phyloP scores from a whole-genome alignment of 176 grass and related monocot species.

The Carex myosuroides region DNA sequence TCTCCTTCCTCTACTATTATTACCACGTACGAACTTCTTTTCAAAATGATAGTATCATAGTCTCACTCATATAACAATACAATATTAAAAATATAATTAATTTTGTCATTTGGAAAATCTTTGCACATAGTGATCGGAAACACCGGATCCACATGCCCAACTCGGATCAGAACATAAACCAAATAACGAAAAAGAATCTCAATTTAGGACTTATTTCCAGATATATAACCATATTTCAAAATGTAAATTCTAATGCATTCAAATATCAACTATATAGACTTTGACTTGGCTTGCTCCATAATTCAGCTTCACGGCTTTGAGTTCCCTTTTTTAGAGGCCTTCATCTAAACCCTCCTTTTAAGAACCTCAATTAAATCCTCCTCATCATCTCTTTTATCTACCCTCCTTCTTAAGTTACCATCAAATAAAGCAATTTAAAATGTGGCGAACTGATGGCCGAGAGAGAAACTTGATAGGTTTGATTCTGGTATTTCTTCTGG shows the following conservation, averaged over 20 bases:
- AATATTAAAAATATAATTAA: neutral
- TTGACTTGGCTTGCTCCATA: neutral
- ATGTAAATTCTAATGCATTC: neutral
- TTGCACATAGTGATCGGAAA: neutral
- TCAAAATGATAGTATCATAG: too few species aligned
- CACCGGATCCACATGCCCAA: neutral
- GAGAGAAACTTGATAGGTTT: neutral
- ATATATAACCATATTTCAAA: neutral
- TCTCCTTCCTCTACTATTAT: too few species aligned
- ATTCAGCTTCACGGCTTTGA: slow-evolving; percentile 5
- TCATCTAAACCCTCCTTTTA: neutral
- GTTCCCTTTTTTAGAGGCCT: neutral
- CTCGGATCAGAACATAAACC: neutral
- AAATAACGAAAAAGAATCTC: neutral
- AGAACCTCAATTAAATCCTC: neutral
- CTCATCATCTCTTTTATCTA: neutral
- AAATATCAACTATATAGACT: neutral
- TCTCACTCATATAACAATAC: neutral
- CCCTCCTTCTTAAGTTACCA: neutral
- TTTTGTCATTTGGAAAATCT: neutral
- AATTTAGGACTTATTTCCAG: neutral
- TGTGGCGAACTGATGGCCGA: neutral
- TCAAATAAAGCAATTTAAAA: neutral
- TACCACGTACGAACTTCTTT: too few species aligned
- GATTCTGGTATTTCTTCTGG: neutral